These are phyloP conservation scores for Lepiota brunneoincarnata DNA, from an alignment of 768 basidiomycete species.

Conservation along the genomic window DNA sequence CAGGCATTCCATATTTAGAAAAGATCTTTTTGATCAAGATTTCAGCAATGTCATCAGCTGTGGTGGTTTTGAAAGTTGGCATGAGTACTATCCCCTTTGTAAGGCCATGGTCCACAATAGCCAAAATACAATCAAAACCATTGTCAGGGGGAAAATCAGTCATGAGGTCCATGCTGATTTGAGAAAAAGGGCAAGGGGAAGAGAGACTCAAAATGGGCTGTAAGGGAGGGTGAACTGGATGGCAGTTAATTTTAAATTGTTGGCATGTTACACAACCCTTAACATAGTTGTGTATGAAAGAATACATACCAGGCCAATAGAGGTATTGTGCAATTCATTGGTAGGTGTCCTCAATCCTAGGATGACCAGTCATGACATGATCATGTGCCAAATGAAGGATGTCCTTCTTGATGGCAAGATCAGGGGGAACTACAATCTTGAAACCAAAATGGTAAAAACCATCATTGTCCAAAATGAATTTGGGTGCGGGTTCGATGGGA, in stretches of 20 bases:
- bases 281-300: slow-evolving; percentile 6
- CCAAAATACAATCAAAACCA: slow-evolving; percentile 19
- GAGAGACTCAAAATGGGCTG: not conserved
- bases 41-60: not conserved
- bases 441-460: no score
- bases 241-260: slow-evolving; percentile 13
- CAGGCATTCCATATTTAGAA: slow-evolving; percentile 8
- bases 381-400: no score
- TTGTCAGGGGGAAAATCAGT: slow-evolving; percentile 15
- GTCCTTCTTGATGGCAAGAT: no score
- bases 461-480: no score
- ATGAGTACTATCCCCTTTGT: slow-evolving; percentile 25
- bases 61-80: slow-evolving; percentile 16
- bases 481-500: no score
- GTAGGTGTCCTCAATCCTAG: no score
- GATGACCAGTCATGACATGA: no score
- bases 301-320: slow-evolving; percentile 5
- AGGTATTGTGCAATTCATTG: not conserved
- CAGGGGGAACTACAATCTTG: no score
- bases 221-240: slow-evolving; percentile 8
- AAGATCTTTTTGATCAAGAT: slow-evolving; percentile 1
- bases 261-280: slow-evolving; percentile 11
- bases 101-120: slow-evolving; percentile 24
- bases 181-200: slow-evolving; percentile 5
- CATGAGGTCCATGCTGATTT: slow-evolving; percentile 18